phyloP scores from a whole-genome alignment of 2,329 filamentous ascomycete species.

The Penicillium expansum region DNA sequence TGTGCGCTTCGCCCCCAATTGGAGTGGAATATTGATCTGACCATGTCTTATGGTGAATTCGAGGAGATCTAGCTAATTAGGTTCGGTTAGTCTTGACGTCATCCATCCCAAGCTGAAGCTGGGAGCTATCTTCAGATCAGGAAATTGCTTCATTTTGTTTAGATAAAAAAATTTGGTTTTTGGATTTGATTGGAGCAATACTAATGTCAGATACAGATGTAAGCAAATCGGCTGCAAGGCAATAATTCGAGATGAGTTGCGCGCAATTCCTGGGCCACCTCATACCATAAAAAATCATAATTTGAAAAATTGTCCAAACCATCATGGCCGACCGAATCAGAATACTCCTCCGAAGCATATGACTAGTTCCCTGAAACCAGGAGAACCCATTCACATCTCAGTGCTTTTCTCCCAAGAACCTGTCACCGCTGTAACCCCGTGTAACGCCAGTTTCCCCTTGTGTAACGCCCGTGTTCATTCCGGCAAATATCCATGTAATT shows the following conservation, averaged over 20 bases:
- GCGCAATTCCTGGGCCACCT: background rate
- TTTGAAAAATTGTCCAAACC: background rate
- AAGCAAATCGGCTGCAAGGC: background rate
- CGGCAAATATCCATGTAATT: background rate
- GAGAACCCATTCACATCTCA: background rate
- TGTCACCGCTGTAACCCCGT: background rate
- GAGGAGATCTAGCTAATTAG: too few relatives aligned
- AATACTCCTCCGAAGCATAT: background rate
- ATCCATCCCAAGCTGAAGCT: background rate
- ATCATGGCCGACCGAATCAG: conserved; percentile 1
- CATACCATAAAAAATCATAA: background rate
- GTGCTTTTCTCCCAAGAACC: background rate
- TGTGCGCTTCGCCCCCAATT: background rate
- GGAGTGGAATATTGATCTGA: background rate
- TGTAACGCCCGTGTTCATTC: background rate
- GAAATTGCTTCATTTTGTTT: background rate
- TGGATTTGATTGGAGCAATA: background rate
- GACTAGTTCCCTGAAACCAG: background rate
- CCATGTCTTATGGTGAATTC: background rate
- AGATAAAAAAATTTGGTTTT: background rate
- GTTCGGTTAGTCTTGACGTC: conserved; percentile 1
- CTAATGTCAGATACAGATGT: background rate
- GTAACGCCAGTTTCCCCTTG: background rate
- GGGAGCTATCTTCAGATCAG: background rate
- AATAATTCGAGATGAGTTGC: background rate